Evolutionary conservation across 2,329 filamentous ascomycete species (phyloP).

Genomic region (Corniculantispora saksenae): DNA sequence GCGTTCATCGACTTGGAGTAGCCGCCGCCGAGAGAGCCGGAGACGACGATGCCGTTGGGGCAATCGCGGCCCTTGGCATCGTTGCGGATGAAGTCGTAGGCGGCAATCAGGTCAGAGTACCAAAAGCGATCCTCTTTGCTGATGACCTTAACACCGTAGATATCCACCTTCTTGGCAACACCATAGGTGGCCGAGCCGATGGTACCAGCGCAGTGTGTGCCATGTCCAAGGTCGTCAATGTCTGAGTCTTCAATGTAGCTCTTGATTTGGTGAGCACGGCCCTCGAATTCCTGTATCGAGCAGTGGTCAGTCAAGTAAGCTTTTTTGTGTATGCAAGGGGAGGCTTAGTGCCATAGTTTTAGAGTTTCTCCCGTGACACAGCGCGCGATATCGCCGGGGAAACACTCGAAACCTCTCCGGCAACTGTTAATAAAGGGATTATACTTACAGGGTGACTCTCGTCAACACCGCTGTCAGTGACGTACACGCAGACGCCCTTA

Average conservation of each 20-base stretch:
- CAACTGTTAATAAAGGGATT: not conserved
- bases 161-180: slow-evolving; percentile 37
- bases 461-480: slow-evolving; percentile 43
- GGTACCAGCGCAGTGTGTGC: slow-evolving; percentile 29
- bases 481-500: slow-evolving; percentile 38
- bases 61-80: slow-evolving; percentile 30
- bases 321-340: not conserved
- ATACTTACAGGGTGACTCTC: slow-evolving; percentile 19
- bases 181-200: slow-evolving; percentile 23
- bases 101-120: slow-evolving; percentile 18
- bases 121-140: slow-evolving; percentile 4
- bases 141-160: slow-evolving; percentile 43
- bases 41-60: slow-evolving; percentile 39
- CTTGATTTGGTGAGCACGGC: slow-evolving; percentile 26
- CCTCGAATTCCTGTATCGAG: slow-evolving; percentile 21
- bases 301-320: not conserved
- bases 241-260: slow-evolving; percentile 1
- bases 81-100: slow-evolving; percentile 40
- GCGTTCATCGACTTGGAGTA: slow-evolving; percentile 37
- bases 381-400: too few relatives aligned
- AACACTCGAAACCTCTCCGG: too few relatives aligned
- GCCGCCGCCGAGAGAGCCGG: slow-evolving; percentile 46
- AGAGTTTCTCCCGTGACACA: too few relatives aligned
- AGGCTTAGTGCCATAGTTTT: too few relatives aligned
- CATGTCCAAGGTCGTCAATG: slow-evolving; percentile 33